Conservation (phyloP, 345 rosid species). For the Linum lewisii region DNA sequence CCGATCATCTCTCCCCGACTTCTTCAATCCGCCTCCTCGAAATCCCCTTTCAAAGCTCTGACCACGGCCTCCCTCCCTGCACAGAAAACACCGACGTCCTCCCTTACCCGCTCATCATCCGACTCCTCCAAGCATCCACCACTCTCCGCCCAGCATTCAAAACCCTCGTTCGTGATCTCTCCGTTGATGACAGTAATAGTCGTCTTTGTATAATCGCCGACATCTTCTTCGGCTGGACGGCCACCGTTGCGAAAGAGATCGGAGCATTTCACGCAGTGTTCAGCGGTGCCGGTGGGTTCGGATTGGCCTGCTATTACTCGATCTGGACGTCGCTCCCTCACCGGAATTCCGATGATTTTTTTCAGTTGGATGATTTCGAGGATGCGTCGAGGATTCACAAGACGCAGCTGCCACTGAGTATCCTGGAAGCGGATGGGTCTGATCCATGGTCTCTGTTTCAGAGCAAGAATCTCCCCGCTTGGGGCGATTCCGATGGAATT, state of each 20-base stretch:
- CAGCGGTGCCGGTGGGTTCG: slow-evolving; percentile 37
- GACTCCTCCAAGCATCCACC: slow-evolving; percentile 46
- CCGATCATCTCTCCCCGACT: slow-evolving; percentile 31
- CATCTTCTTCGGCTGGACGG: slow-evolving; percentile 64
- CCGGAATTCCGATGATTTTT: slow-evolving; percentile 20
- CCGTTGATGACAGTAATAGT: slow-evolving; percentile 7
- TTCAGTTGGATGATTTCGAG: slow-evolving; percentile 40
- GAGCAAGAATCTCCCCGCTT: slow-evolving; percentile 26
- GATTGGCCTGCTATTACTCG: slow-evolving; percentile 53
- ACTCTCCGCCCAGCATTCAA: slow-evolving; percentile 38
- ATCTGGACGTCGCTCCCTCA: slow-evolving; percentile 43
- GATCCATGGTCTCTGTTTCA: slow-evolving; percentile 45
- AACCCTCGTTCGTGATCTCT: slow-evolving; percentile 21
- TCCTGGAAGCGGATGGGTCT: slow-evolving; percentile 37
- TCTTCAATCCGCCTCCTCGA: slow-evolving; percentile 46
- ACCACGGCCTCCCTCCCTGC: slow-evolving; percentile 57
- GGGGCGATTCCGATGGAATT: slow-evolving; percentile 43
- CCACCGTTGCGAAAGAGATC: slow-evolving; percentile 35
- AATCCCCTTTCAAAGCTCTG: slow-evolving; percentile 52
- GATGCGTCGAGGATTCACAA: slow-evolving; percentile 41
- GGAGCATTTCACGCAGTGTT: slow-evolving; percentile 45
- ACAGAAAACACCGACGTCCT: slow-evolving; percentile 58
- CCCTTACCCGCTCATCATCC: slow-evolving; percentile 46
- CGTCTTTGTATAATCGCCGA: slow-evolving; percentile 40
- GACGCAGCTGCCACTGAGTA: slow-evolving; percentile 34